Conservation (phyloP, 805 yeast genomes). For the Lipomyces kockii region DNA sequence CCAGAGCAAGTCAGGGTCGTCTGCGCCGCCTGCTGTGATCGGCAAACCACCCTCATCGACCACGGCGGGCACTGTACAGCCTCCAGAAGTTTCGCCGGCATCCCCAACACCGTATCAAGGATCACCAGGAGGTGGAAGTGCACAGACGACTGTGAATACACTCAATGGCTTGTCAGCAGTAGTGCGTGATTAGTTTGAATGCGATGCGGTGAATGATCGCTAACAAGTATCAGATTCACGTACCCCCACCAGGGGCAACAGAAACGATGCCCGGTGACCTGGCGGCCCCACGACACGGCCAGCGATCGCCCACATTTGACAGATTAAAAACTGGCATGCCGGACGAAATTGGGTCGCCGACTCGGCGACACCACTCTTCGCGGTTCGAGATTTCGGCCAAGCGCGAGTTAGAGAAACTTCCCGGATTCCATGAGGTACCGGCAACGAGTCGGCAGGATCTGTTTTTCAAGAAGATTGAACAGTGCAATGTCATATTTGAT, state of each 20-base stretch:
- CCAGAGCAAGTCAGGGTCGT: slow-evolving; percentile 15
- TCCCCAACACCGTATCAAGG: slow-evolving; percentile 10
- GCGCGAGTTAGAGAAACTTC: slow-evolving; percentile 73
- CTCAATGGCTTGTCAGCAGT: slow-evolving; percentile 24
- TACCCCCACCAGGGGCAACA: slow-evolving; percentile 45
- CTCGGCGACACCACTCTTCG: slow-evolving; percentile 90
- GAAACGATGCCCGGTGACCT: slow-evolving; percentile 47
- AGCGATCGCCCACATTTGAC: slow-evolving; percentile 54
- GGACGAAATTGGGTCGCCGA: slow-evolving; percentile 74
- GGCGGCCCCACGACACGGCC: slow-evolving; percentile 37
- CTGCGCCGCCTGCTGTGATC: slow-evolving; percentile 10
- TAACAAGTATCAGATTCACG: slow-evolving; percentile 22
- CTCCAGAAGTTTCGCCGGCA: slow-evolving; percentile 11
- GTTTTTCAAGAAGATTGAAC: slow-evolving; percentile 87
- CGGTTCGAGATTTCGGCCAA: slow-evolving; percentile 80
- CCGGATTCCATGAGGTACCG: slow-evolving; percentile 84
- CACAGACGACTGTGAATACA: not conserved
- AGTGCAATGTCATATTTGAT: slow-evolving; percentile 92
- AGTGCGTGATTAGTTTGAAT: slow-evolving; percentile 6
- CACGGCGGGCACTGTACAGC: not conserved
- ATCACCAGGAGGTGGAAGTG: slow-evolving; percentile 15
- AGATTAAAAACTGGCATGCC: slow-evolving; percentile 65
- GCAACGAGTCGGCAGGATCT: slow-evolving; percentile 79
- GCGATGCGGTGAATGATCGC: not conserved
- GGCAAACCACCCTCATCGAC: not conserved